A percentile compares a stretch with the other conserved stretches of the same genome.
Evolutionary conservation across 495 filamentous ascomycete genomes (phyloP).

Genomic region (Darksidea phi): DNA sequence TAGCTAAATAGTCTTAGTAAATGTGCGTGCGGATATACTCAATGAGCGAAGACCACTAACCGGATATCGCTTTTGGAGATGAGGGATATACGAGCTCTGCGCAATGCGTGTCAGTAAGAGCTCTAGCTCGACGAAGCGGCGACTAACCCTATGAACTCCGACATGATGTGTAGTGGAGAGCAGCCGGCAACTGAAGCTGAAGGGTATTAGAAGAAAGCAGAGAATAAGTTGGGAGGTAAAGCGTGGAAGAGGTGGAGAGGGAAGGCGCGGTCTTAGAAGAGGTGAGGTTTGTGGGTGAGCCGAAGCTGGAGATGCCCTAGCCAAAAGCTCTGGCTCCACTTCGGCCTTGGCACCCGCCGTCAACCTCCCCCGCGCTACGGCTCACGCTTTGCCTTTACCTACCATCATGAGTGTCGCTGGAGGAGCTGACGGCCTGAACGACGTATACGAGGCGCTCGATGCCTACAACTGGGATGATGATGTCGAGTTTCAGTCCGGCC

Average conservation of each 20-base stretch:
- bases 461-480: slow-evolving; percentile 56
- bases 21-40: slow-evolving; percentile 37
- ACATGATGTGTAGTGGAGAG: slow-evolving; percentile 46
- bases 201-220: not conserved
- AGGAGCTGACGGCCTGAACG: slow-evolving; percentile 10
- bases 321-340: slow-evolving; percentile 5
- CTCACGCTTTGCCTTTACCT: not conserved
- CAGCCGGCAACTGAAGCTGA: slow-evolving; percentile 5
- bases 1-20: slow-evolving; percentile 60
- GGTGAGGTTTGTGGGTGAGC: slow-evolving; percentile 9
- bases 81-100: slow-evolving; percentile 75
- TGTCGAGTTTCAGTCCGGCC: slow-evolving; percentile 53
- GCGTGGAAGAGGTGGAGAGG: slow-evolving; percentile 3
- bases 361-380: not conserved
- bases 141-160: slow-evolving; percentile 63
- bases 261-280: not conserved
- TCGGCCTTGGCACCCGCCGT: not conserved
- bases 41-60: slow-evolving; percentile 50
- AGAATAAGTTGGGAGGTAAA: not conserved
- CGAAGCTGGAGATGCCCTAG: slow-evolving; percentile 10
- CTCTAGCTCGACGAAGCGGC: slow-evolving; percentile 6
- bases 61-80: slow-evolving; percentile 98
- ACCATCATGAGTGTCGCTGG: slow-evolving; percentile 13
- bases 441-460: slow-evolving; percentile 49
- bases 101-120: slow-evolving; percentile 13